A percentile compares a stretch with the other conserved stretches of the same genome.
Conservation (phyloP, 306 rosid genomes). For the Sphenostylis stenocarpa region DNA sequence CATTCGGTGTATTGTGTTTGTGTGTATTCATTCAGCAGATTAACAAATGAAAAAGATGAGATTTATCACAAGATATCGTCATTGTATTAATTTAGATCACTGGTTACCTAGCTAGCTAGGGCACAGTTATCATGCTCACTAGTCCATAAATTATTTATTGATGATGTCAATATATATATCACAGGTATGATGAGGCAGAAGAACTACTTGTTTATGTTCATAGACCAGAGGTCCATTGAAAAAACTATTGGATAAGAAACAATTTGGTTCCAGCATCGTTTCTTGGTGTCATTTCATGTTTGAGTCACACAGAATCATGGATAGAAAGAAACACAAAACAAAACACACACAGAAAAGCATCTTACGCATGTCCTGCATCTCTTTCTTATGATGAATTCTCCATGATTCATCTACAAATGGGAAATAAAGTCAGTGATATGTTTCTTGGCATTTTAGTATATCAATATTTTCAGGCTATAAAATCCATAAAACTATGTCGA, state of each 20-base stretch:
- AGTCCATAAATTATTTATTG: background rate
- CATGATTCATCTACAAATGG: background rate
- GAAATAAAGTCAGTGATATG: background rate
- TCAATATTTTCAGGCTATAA: background rate
- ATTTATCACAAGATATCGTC: background rate
- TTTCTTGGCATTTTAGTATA: background rate
- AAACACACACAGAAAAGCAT: background rate
- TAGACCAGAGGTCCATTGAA: background rate
- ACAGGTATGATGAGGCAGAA: background rate
- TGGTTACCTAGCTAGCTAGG: background rate
- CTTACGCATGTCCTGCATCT: background rate
- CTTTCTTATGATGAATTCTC: background rate
- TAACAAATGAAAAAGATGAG: background rate
- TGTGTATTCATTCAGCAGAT: background rate
- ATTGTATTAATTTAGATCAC: background rate
- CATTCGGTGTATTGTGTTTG: background rate
- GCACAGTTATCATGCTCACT: background rate
- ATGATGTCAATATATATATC: background rate
- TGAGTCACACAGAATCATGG: background rate
- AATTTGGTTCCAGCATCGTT: background rate
- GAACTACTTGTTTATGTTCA: background rate
- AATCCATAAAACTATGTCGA: background rate
- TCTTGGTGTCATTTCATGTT: conserved; percentile 19
- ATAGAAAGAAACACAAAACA: background rate
- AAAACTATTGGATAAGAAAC: background rate